Percentiles rank a stretch among this genome's conserved stretches.
Evolutionary conservation across 176 grass and related monocot species (phyloP).

Genomic region (Panicum miliaceum): DNA sequence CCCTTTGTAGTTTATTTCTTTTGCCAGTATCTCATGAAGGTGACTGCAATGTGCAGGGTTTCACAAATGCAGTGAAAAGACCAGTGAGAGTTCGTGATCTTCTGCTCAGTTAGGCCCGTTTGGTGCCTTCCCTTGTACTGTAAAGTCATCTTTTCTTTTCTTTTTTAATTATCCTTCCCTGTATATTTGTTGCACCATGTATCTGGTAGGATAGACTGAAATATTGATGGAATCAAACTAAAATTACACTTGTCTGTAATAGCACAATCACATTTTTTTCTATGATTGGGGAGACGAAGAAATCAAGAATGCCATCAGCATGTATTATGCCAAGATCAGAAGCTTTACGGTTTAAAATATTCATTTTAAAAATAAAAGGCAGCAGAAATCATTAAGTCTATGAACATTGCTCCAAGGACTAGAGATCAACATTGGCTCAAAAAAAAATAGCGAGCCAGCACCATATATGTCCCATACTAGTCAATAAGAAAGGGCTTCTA

Average conservation of each 20-base stretch:
- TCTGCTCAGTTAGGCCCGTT: slow-evolving; percentile 58
- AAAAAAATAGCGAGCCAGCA: not conserved
- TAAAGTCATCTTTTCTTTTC: slow-evolving; percentile 6
- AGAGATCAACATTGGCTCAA: not conserved
- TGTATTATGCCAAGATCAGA: not conserved
- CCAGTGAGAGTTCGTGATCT: slow-evolving; percentile 81
- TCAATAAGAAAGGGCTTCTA: not conserved
- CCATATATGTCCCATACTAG: not conserved
- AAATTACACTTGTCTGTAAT: not conserved
- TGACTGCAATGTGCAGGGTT: slow-evolving; percentile 69
- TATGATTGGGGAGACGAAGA: not conserved
- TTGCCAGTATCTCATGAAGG: slow-evolving; percentile 27
- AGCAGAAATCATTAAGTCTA: not conserved
- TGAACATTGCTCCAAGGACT: not conserved
- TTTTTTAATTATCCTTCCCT: not conserved
- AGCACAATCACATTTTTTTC: not conserved
- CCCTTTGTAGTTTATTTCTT: slow-evolving; percentile 27
- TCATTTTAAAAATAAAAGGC: not conserved
- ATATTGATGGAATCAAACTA: not conserved
- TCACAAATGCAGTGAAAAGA: slow-evolving; percentile 98
- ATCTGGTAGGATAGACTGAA: not conserved
- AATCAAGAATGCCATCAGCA: not conserved
- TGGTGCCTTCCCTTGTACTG: slow-evolving; percentile 38
- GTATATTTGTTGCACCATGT: slow-evolving; percentile 23
- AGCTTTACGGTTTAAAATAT: not conserved